These are phyloP conservation scores for Piper betle DNA, from an alignment of 164 flowering plant genomes.

Conservation along the genomic window DNA sequence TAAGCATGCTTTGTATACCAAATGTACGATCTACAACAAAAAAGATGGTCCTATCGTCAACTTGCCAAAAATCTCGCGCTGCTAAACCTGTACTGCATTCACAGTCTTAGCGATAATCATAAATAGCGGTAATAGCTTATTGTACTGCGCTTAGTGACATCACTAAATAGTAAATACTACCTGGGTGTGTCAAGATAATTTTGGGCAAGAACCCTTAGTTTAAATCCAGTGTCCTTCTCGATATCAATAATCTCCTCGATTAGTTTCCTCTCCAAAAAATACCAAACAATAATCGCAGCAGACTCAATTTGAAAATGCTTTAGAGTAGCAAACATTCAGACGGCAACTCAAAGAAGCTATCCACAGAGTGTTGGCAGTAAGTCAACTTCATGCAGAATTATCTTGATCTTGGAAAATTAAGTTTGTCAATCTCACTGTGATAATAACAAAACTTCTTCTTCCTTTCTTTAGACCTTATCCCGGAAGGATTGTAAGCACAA, in stretches of 20 bases:
- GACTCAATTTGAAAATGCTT: too few relatives aligned
- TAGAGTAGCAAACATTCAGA: background rate
- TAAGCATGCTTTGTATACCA: slow-evolving; percentile 27
- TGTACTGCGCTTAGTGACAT: too few relatives aligned
- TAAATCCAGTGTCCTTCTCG: slow-evolving; percentile 86
- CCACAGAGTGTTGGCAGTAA: too few relatives aligned
- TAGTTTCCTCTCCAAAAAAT: slow-evolving; percentile 57
- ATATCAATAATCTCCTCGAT: slow-evolving; percentile 55
- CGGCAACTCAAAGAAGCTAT: too few relatives aligned
- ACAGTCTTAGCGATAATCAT: too few relatives aligned
- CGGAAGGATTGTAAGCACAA: too few relatives aligned
- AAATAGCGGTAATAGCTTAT: too few relatives aligned
- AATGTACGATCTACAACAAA: slow-evolving; percentile 96
- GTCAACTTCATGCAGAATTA: too few relatives aligned
- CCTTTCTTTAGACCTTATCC: too few relatives aligned
- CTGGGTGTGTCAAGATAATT: slow-evolving; percentile 99
- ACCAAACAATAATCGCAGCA: background rate
- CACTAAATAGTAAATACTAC: slow-evolving; percentile 16
- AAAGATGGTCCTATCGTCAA: slow-evolving; percentile 90
- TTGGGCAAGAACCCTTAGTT: slow-evolving; percentile 84
- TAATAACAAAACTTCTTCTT: too few relatives aligned
- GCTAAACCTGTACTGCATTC: slow-evolving; percentile 54
- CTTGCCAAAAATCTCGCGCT: slow-evolving; percentile 81
- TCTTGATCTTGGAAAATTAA: too few relatives aligned
- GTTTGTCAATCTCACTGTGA: too few relatives aligned